phyloP scores from a whole-genome alignment of 192 early-diverging fungal genomes.

The Gonapodya sp. region DNA sequence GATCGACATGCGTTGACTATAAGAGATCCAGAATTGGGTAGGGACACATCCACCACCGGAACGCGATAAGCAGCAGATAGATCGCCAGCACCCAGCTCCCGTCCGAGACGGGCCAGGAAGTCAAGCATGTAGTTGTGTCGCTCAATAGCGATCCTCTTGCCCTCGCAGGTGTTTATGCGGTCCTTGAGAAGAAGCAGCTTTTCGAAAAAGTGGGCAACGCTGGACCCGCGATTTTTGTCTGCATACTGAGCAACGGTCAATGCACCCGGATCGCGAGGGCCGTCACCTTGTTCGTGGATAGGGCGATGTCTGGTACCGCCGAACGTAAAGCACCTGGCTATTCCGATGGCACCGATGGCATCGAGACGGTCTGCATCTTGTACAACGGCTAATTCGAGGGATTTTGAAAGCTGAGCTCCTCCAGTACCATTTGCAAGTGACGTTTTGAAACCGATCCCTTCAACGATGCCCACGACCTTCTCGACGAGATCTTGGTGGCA shows the following conservation, averaged over 20 bases:
- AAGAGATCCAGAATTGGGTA: background rate
- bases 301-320: slow-evolving; percentile 14
- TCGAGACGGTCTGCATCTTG: slow-evolving; percentile 24
- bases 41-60: background rate
- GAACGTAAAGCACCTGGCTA: slow-evolving; percentile 22
- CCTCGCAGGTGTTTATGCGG: slow-evolving; percentile 56
- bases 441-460: slow-evolving; percentile 1
- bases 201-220: slow-evolving; percentile 42
- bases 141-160: slow-evolving; percentile 39
- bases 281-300: background rate
- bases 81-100: slow-evolving; percentile 25
- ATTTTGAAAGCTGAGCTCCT: background rate
- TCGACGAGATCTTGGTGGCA: background rate
- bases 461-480: background rate
- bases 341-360: slow-evolving; percentile 26
- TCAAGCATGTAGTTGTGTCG: slow-evolving; percentile 44
- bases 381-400: slow-evolving; percentile 10
- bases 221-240: slow-evolving; percentile 31
- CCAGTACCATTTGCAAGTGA: background rate
- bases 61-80: background rate
- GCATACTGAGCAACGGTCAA: background rate
- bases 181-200: slow-evolving; percentile 51
- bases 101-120: slow-evolving; percentile 45
- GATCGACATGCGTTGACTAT: background rate
- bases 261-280: slow-evolving; percentile 9